Evolutionary conservation across 805 yeast species (phyloP).

Genomic region (Candida insectalens): DNA sequence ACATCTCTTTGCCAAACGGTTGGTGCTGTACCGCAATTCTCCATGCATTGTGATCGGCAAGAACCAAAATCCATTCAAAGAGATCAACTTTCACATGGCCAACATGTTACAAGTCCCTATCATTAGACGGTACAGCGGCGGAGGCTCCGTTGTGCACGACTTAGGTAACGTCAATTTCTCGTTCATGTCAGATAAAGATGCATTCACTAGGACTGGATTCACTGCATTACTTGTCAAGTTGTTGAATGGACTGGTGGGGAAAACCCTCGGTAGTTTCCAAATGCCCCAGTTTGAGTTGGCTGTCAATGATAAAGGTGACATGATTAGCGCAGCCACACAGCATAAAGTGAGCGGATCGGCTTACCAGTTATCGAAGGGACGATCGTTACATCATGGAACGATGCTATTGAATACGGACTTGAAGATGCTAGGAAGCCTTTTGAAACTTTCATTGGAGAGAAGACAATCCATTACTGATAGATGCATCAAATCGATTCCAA

Average conservation of each 20-base stretch:
- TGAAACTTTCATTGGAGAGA: conserved; percentile 26
- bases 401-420: conserved; percentile 70
- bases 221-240: conserved; percentile 19
- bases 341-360: conserved; percentile 89
- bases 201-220: conserved; percentile 53
- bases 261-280: neutral
- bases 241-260: conserved; percentile 12
- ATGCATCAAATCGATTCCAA: conserved; percentile 64
- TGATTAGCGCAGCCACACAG: conserved; percentile 35
- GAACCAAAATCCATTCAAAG: conserved; percentile 93
- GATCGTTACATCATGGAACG: conserved; percentile 92
- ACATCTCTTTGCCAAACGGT: conserved; percentile 32
- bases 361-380: conserved; percentile 71
- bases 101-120: conserved; percentile 47
- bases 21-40: conserved; percentile 65
- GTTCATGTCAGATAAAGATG: conserved; percentile 50
- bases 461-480: conserved; percentile 14
- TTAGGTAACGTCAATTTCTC: conserved; percentile 81
- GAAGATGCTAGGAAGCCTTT: conserved; percentile 44
- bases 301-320: conserved; percentile 76
- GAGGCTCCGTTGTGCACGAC: conserved; percentile 97
- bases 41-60: conserved; percentile 94
- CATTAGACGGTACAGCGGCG: conserved; percentile 79
- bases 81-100: conserved; percentile 54
- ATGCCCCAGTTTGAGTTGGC: conserved; percentile 22